Evolutionary conservation across 441 rosid genomes (phyloP), one percentile per base, ranked within the genome.

Genomic region (Lepidium campestre): DNA sequence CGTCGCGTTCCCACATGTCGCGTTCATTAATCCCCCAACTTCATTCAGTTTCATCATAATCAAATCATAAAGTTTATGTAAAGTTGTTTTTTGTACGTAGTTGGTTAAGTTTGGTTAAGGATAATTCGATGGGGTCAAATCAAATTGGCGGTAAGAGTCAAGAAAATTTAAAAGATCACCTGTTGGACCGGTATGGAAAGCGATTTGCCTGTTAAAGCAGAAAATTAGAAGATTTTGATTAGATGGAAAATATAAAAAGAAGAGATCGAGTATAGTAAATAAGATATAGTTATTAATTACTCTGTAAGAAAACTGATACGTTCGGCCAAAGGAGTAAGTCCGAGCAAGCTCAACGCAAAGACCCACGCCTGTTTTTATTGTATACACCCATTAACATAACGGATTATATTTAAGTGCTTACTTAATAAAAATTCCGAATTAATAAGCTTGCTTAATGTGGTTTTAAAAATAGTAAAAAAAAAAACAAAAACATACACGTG

Each of bases 1-100:
- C 8, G 98, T 88, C 0, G 96, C 99, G 75, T 94, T 94, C 10
- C 99, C 99, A 70, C 99, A 89, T 3, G 99, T 91, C 58, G 99
- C 99, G 66, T 94, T 94, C 71, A 94, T 72, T 34, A 94, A 76
- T 19, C 97, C 97, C 34, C 99, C 97, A 42, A 93, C 97, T 90
- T 82, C 32, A 64, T 48, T 37, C 55, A n/a, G n/a, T n/a, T n/a
- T n/a, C n/a, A n/a, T n/a, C n/a, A n/a, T n/a, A n/a, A n/a, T n/a
- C n/a, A n/a, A n/a, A n/a, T n/a, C n/a, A n/a, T n/a, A n/a, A n/a
- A n/a, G n/a, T n/a, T n/a, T n/a, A n/a, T n/a, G n/a, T n/a, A n/a
- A n/a, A n/a, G n/a, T n/a, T n/a, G n/a, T n/a, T n/a, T n/a, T n/a
- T n/a, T n/a, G n/a, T n/a, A n/a, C n/a, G 29, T 27, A 27, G 7